phyloP scores from a whole-genome alignment of 768 basidiomycete genomes.

The Pisolithus microcarpus region DNA sequence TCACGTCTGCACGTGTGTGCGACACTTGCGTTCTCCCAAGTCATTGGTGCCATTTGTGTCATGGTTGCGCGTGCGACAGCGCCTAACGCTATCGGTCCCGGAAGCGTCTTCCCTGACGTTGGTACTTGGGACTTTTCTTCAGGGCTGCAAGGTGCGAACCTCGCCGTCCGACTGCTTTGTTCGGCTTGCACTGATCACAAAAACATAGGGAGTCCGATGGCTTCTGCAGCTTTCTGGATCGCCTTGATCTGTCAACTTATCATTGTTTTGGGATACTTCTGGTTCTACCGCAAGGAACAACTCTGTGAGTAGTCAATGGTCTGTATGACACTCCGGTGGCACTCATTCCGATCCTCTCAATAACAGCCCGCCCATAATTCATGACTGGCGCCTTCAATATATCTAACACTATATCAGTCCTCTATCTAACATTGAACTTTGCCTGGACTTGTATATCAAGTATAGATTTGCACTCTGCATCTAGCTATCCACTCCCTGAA shows the following conservation, averaged over 20 bases:
- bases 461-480: background rate
- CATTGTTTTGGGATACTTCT: conserved; percentile 89
- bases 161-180: conserved; percentile 2
- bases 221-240: conserved; percentile 81
- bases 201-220: conserved; percentile 67
- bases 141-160: conserved; percentile 47
- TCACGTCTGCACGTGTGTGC: conserved; percentile 93
- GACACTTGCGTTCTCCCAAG: conserved; percentile 83
- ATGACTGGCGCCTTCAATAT: background rate
- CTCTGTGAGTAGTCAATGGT: conserved; percentile 45
- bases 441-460: background rate
- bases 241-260: conserved; percentile 72
- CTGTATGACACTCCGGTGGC: background rate
- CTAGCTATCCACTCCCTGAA: background rate
- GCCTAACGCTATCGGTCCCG: conserved; percentile 83
- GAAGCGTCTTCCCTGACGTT: conserved; percentile 85
- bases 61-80: conserved; percentile 91
- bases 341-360: background rate
- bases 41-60: conserved; percentile 85
- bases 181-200: conserved; percentile 4
- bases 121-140: conserved; percentile 83
- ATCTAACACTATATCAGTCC: background rate
- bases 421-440: background rate
- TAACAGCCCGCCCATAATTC: conserved; percentile 22
- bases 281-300: conserved; percentile 97